Evolutionary conservation across 2,329 filamentous ascomycete species (phyloP), one percentile per base, ranked within the genome.

Genomic region (Fusarium brevicatenulatum): DNA sequence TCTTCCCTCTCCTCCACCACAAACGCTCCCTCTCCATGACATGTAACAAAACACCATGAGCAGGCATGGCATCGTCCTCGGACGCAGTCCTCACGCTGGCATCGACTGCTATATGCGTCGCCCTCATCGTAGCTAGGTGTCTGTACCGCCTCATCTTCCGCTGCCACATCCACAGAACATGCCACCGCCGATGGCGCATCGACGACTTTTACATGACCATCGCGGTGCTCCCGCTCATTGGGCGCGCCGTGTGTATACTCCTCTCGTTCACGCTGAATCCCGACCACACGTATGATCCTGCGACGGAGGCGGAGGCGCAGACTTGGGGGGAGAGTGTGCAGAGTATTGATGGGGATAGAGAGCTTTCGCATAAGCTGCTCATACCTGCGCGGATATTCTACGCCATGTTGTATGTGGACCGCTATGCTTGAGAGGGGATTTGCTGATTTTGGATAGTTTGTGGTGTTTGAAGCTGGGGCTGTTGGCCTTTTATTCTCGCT

Each of bases 141-240:
- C 36, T 68, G 34, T 80, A 80, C 63, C 78, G 79, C 23, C 25
- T 78, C 13, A 23, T 80, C 5, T 76, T 66, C 56, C 78, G 76
- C 23, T 80, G 79, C 62, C 69, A 70, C 25, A 61, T 73, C 15
- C 79, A 80, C 67, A 54, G 49, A 16, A 72, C 74, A 30, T 80
- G 79, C 64, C 79, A 80, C 55, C 78, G 79, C 2, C 74, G 56
- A 23, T 80, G 79, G 79, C 79, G 78, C 66, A 70, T 72, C 69
- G 79, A 80, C 66, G 79, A 80, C 53, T 74, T 78, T 37, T 80
- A 79, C 72, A 80, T 80, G 77, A 78, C 77, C 21, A 68, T 80
- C 12, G 78, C 79, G 9, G 70, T 80, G 10, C 47, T 80, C 1
- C 79, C 79, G 19, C 78, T 80, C 23, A 60, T 78, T 63, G 78